phyloP scores from a whole-genome alignment of 2,329 filamentous ascomycete species.

The Epichloe sibirici region DNA sequence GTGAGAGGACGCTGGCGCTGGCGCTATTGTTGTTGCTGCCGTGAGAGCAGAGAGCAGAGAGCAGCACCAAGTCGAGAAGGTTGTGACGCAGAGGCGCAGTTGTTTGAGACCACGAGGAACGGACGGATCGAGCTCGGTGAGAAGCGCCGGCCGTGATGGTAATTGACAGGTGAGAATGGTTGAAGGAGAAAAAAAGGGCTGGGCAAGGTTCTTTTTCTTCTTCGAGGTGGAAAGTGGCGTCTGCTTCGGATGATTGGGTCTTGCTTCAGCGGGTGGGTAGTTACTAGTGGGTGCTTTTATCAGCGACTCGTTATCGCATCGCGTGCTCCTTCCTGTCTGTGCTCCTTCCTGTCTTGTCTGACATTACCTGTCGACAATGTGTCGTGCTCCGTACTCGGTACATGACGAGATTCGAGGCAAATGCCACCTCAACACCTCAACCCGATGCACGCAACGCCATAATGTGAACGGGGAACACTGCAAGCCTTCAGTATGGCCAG shows the following conservation, averaged over 20 bases:
- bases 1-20: not conserved
- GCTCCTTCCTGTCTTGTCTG: no score
- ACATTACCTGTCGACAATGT: no score
- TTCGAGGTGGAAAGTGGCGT: constrained; percentile 2
- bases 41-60: not conserved
- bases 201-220: not conserved
- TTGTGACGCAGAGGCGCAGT: not conserved
- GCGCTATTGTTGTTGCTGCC: not conserved
- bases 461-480: not conserved
- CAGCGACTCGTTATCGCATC: not conserved
- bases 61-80: not conserved
- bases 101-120: not conserved
- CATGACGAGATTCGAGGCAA: not conserved
- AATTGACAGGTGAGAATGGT: not conserved
- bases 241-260: not conserved
- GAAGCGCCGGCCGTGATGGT: constrained; percentile 1
- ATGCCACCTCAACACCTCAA: not conserved
- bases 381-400: no score
- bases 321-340: no score
- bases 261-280: not conserved
- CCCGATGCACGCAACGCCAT: not conserved
- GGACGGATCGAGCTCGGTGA: not conserved
- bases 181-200: constrained; percentile 3
- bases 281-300: not conserved
- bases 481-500: not conserved